A percentile compares a stretch with the other conserved stretches of the same genome.
phyloP scores from a whole-genome alignment of 1,139 yeast species.

The Suhomyces chickasaworum region DNA sequence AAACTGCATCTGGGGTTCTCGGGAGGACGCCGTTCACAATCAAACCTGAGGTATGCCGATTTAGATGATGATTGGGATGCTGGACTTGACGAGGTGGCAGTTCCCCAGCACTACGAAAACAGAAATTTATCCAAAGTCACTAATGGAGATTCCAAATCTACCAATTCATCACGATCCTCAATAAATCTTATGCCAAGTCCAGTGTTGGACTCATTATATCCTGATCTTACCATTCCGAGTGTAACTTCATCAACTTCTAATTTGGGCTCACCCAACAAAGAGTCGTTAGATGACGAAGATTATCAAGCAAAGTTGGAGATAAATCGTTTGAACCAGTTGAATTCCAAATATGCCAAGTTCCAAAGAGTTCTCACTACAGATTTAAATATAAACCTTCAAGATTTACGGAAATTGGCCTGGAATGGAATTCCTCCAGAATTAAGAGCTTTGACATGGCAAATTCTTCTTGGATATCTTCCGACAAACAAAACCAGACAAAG shows the following conservation, averaged over 20 bases:
- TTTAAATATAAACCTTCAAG: constrained; percentile 53
- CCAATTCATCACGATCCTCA: constrained; percentile 5
- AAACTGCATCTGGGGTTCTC: constrained; percentile 4
- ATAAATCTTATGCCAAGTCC: constrained; percentile 29
- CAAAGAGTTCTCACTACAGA: constrained; percentile 61
- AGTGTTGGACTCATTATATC: constrained; percentile 42
- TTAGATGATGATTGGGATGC: constrained; percentile 95
- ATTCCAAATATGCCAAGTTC: constrained; percentile 67
- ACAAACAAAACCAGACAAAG: constrained; percentile 77
- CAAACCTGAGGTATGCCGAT: constrained; percentile 49
- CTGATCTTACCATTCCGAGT: constrained; percentile 36
- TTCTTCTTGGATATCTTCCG: constrained; percentile 86
- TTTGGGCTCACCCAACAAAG: constrained; percentile 17
- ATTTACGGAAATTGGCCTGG: constrained; percentile 83
- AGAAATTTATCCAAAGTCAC: constrained; percentile 8
- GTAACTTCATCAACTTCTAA: constrained; percentile 2
- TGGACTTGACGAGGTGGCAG: constrained; percentile 56
- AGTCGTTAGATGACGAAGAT: constrained; percentile 33
- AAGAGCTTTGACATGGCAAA: constrained; percentile 87
- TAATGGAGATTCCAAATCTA: constrained; percentile 7
- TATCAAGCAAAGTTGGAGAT: constrained; percentile 44
- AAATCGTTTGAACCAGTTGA: constrained; percentile 58
- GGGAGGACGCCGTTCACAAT: constrained; percentile 15
- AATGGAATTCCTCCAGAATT: constrained; percentile 86
- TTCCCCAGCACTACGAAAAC: constrained; percentile 4